phyloP scores from a whole-genome alignment of 345 rosid genomes.

The Clarkia xantiana region DNA sequence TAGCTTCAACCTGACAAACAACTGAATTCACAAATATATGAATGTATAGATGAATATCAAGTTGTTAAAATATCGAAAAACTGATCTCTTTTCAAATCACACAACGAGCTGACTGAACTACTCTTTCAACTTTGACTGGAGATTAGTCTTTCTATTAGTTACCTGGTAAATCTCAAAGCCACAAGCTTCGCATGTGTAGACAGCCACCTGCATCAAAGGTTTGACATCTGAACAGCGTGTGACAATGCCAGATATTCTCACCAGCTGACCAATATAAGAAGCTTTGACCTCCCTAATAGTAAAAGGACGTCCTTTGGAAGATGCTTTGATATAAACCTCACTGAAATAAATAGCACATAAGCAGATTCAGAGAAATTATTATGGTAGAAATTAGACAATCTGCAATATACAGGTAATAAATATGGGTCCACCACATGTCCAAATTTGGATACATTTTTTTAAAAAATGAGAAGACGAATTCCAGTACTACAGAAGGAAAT shows the following conservation, averaged over 20 bases:
- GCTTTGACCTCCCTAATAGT: conserved; percentile 94
- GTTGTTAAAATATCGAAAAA: no score
- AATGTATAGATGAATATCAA: no score
- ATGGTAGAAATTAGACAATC: not conserved
- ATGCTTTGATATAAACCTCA: conserved; percentile 74
- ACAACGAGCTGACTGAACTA: no score
- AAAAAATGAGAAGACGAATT: no score
- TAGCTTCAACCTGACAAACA: no score
- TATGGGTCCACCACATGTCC: not conserved
- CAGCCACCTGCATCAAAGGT: conserved; percentile 96
- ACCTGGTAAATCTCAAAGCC: conserved; percentile 97
- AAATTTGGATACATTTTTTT: not conserved
- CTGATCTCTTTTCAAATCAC: no score
- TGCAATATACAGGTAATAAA: not conserved
- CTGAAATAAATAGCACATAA: conserved; percentile 17
- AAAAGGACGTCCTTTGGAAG: conserved; percentile 65
- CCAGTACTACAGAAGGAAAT: no score
- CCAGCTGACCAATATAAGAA: conserved; percentile 85
- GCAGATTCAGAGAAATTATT: not conserved
- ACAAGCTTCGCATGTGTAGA: conserved; percentile 93
- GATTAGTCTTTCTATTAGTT: not conserved
- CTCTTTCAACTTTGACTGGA: not conserved
- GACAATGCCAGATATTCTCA: conserved; percentile 78
- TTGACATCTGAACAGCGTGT: conserved; percentile 98
- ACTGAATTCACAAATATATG: no score